Evolutionary conservation across 2,329 filamentous ascomycete species (phyloP).

Genomic region (Aspergillaceae sp.): DNA sequence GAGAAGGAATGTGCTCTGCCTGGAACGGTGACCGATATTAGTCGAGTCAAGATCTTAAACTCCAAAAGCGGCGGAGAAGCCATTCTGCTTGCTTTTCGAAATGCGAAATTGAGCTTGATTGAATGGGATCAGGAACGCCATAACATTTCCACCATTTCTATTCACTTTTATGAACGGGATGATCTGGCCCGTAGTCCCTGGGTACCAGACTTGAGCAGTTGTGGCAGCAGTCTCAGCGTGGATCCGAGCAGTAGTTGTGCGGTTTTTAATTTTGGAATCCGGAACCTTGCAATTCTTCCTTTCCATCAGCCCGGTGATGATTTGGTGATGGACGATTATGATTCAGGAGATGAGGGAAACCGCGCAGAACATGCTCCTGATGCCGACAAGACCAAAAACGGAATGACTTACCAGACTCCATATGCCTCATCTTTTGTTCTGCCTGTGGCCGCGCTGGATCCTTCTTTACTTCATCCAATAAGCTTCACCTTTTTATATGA

Average conservation of each 20-base stretch:
- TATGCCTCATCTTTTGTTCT: constrained; percentile 91
- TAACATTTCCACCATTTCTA: constrained; percentile 77
- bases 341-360: constrained; percentile 68
- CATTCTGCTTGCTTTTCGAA: constrained; percentile 73
- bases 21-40: constrained; percentile 76
- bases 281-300: constrained; percentile 85
- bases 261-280: constrained; percentile 80
- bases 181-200: constrained; percentile 76
- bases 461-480: constrained; percentile 76
- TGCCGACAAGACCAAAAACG: constrained; percentile 27
- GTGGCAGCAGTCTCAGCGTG: constrained; percentile 71
- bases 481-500: constrained; percentile 91
- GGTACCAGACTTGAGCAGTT: constrained; percentile 65
- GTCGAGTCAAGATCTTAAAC: constrained; percentile 62
- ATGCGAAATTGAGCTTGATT: constrained; percentile 85
- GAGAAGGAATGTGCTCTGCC: constrained; percentile 75
- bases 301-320: constrained; percentile 83
- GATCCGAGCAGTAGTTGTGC: constrained; percentile 91
- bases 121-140: constrained; percentile 84
- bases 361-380: constrained; percentile 39
- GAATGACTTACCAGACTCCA: constrained; percentile 48
- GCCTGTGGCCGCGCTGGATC: constrained; percentile 79
- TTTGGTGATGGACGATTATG: constrained; percentile 84
- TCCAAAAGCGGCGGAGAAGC: constrained; percentile 76
- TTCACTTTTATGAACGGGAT: constrained; percentile 97